A percentile compares a stretch with the other conserved stretches of the same genome.
Conservation (phyloP, 257 asterid species). For the Przewalskia tangutica region DNA sequence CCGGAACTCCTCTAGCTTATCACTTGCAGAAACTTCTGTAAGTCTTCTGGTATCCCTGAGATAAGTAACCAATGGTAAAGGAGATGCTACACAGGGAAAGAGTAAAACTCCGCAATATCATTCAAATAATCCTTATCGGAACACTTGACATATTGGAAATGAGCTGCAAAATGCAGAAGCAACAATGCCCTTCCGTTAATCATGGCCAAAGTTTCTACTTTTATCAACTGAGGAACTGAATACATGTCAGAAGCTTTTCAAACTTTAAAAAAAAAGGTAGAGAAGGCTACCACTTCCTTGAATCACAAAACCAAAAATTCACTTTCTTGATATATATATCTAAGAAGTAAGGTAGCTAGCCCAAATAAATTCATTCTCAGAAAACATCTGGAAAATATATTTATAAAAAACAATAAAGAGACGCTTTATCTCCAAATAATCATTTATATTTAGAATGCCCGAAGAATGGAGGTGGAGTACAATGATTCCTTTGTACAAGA, state of each 20-base stretch:
- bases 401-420: neutral
- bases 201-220: neutral
- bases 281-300: neutral
- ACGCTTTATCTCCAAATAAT: neutral
- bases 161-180: slow-evolving; percentile 1
- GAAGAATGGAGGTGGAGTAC: too few relatives aligned
- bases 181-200: neutral
- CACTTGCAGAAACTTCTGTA: slow-evolving; percentile 88
- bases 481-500: too few relatives aligned
- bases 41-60: slow-evolving; percentile 44
- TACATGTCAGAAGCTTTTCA: neutral
- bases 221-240: neutral
- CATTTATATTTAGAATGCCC: neutral
- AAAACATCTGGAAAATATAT: neutral
- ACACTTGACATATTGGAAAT: neutral
- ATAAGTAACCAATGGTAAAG: slow-evolving; percentile 8
- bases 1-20: slow-evolving; percentile 91
- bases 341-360: neutral
- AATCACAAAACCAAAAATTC: neutral
- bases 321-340: neutral
- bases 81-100: neutral
- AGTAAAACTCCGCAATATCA: neutral
- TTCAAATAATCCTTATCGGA: neutral
- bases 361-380: neutral
- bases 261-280: neutral